Base-by-base conservation (phyloP, 306 rosid genomes). In the Acacia acuminata region DNA sequence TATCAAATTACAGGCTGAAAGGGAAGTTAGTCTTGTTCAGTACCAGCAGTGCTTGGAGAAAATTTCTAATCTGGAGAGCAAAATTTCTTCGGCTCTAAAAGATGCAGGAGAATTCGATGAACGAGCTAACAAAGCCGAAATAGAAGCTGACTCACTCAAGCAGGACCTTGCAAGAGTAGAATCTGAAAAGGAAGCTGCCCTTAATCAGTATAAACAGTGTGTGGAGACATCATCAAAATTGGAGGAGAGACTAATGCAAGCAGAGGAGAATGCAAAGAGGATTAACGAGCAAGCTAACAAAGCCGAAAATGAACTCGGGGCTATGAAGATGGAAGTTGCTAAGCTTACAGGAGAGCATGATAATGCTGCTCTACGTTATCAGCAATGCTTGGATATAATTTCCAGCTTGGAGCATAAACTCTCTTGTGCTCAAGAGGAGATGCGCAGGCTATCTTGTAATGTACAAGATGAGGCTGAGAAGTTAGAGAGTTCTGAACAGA, bases 171-270 rank as follows among this genome's bases (percentile, higher is more conserved):
- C 83, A 56, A 85, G 82, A 87, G 91, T 85, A 44, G 88, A 84
- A 81, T 86, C 90, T 70, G 97, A 96, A 84, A 96, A 90, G 85
- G 97, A 92, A 82, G 92, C 87, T 64, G 92, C 89, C 22, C 90
- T 91, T 83, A 82, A 74, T 71, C 90, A 90, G 77, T 88, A 91
- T 76, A 75, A 86, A 81, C 86, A 81, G 65, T 89, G 89, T 80
- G 77, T 86, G 79, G 94, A 89, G 82, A 84, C 73, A 66, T 58
- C 89, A 83, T 88, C 94, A 30, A 86, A 85, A 79, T 75, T 94
- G 83, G 91, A 91, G 88, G 87, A 84, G 51, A 90, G 85, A 76
- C 74, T 96, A 73, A 43, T 71, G 55, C 86, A 83, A 73, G 92
- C 92, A 3, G 92, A 94, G 88, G 94, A 92, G 88, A 88, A 88